phyloP scores from a whole-genome alignment of 2,329 filamentous ascomycete genomes.

The Diaporthe caulivora region DNA sequence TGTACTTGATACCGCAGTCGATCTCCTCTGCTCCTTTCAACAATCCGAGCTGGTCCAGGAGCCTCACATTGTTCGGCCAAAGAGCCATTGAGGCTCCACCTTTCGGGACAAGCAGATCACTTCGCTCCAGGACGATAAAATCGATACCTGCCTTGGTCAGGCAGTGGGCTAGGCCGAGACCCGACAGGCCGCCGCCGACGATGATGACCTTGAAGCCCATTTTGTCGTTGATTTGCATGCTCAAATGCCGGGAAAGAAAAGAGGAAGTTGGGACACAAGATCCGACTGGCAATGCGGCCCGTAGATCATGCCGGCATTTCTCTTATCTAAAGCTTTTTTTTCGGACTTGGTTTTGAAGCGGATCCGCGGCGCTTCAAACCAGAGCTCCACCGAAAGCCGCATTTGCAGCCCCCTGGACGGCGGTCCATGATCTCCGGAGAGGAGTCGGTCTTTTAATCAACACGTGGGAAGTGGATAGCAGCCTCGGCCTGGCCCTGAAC shows the following conservation, averaged over 20 bases:
- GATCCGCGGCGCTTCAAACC: constrained; percentile 9
- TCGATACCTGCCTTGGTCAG: constrained; percentile 48
- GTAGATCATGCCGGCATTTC: background rate
- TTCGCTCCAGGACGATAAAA: constrained; percentile 48
- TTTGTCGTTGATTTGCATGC: background rate
- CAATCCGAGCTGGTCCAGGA: constrained; percentile 47
- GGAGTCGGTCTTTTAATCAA: constrained; percentile 17
- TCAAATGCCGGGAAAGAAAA: background rate
- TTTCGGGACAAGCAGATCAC: constrained; percentile 42
- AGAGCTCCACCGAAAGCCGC: background rate
- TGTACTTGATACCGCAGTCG: constrained; percentile 39
- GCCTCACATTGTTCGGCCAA: constrained; percentile 44
- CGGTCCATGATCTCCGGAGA: constrained; percentile 26
- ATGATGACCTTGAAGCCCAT: constrained; percentile 45
- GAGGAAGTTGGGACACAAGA: background rate
- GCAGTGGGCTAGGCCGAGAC: constrained; percentile 47
- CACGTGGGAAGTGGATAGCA: constrained; percentile 24
- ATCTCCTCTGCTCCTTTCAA: constrained; percentile 41
- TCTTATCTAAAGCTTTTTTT: constrained; percentile 24
- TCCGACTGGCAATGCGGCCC: background rate
- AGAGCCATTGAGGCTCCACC: constrained; percentile 44
- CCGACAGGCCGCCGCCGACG: constrained; percentile 48
- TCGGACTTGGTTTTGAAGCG: background rate
- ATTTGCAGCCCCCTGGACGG: constrained; percentile 18
- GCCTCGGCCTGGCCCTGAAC: constrained; percentile 13